These are phyloP conservation scores for Zychaea mexicana DNA, from an alignment of 371 early-diverging fungal genomes.

Conservation along the genomic window DNA sequence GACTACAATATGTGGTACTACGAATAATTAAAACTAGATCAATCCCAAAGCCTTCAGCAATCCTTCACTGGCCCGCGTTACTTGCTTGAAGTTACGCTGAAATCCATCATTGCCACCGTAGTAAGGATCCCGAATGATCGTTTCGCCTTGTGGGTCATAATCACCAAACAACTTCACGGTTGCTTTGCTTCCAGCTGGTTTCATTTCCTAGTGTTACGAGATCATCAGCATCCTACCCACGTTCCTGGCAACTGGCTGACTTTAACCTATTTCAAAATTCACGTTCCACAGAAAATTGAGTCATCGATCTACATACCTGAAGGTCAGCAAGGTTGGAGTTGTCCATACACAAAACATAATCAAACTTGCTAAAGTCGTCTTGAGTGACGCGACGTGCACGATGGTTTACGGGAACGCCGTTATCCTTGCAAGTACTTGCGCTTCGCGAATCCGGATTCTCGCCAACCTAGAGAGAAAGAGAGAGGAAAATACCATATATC, in stretches of 20 bases:
- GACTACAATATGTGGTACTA: background rate
- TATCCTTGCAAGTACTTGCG: slow-evolving; percentile 64
- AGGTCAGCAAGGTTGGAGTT: slow-evolving; percentile 75
- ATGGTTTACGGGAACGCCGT: slow-evolving; percentile 86
- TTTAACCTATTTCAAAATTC: no score
- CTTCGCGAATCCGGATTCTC: slow-evolving; percentile 76
- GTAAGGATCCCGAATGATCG: slow-evolving; percentile 86
- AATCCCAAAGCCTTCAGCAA: slow-evolving; percentile 34
- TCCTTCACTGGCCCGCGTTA: slow-evolving; percentile 62
- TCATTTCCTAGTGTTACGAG: slow-evolving; percentile 26
- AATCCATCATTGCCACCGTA: slow-evolving; percentile 89
- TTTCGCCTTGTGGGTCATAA: slow-evolving; percentile 77
- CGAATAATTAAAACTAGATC: slow-evolving; percentile 12
- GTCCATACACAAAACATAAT: slow-evolving; percentile 91
- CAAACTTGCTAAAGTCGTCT: slow-evolving; percentile 72
- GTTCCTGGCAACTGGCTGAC: no score
- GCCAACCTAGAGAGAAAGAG: slow-evolving; percentile 51
- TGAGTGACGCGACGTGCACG: slow-evolving; percentile 67
- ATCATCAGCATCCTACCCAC: no score
- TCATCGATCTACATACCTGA: slow-evolving; percentile 39
- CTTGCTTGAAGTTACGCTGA: slow-evolving; percentile 85
- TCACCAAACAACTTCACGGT: slow-evolving; percentile 81
- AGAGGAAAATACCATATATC: background rate
- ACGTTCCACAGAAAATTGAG: no score
- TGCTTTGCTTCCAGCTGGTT: slow-evolving; percentile 27